Evolutionary conservation across 208 protist species (phyloP), one percentile per base, ranked within the genome.

Genomic region (Herpetomonas muscarum): DNA sequence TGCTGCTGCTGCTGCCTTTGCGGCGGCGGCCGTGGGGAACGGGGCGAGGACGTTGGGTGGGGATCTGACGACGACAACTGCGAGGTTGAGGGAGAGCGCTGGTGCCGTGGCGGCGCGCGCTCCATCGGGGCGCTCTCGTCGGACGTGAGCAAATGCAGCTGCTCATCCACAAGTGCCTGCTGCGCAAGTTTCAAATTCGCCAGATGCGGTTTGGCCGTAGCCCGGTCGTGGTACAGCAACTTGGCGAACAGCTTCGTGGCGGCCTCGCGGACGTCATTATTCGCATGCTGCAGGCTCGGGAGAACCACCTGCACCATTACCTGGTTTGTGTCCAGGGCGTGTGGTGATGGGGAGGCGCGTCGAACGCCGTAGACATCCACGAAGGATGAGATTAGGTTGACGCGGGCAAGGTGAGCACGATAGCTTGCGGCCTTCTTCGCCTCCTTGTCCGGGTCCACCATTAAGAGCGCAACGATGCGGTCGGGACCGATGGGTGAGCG

Each of bases 211-310:
- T 26, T 28, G 30, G 68, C 62, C 41, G 41, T 34, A 37, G 44
- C 41, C 3, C 72, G 68, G 53, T 78, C 67, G 26, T 79, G 47
- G 32, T 73, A 41, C 21, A 82, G 41, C 25, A 93, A 61, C 58
- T 87, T 87, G 1, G 81, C 83, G 32, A 92, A 81, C 32, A 96
- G 64, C 47, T 68, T 64, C 28, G 81, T 77, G 31, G 80, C 87
- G 2, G 70, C 70, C 36, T 90, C 80, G 13, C 90, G 79, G 36
- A 94, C 87, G 22, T 90, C 81, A 19, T 48, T 79, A 68, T 79
- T 94, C 48, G 84, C 74, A 67, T 93, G 74, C 46, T 84, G 67
- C 48, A 96, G 61, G 34, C 70, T 80, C 0, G 79, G 85, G 22
- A 92, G 48, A 3, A 94, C 68, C 24, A 85, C 76, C 22, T 70